These are phyloP conservation scores for Gamarada debralockiae DNA, from an alignment of 495 filamentous ascomycete genomes.

Conservation along the genomic window DNA sequence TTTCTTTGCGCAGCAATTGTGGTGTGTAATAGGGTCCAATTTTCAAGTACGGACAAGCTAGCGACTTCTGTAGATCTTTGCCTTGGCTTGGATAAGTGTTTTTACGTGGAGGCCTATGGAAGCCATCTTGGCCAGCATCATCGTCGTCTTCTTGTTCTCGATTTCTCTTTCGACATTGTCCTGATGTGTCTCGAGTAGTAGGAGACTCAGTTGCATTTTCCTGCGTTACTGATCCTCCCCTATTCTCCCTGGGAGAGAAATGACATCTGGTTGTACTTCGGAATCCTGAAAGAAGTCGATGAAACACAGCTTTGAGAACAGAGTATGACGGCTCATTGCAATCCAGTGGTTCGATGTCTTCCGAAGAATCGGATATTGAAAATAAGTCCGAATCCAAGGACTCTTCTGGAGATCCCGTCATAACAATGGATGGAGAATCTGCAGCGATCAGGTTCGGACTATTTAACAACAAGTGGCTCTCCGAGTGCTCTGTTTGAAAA, in stretches of 20 bases:
- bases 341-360: slow-evolving; percentile 1
- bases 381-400: slow-evolving; percentile 7
- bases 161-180: not conserved
- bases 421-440: too few species aligned
- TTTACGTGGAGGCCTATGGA: not conserved
- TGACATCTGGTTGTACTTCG: slow-evolving; percentile 1
- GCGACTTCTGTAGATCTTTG: slow-evolving; percentile 1
- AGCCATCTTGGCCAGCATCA: not conserved
- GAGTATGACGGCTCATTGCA: not conserved
- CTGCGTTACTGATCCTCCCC: not conserved
- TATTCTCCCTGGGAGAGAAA: not conserved
- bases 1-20: slow-evolving; percentile 26
- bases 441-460: too few species aligned
- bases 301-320: not conserved
- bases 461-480: not conserved
- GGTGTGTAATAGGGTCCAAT: slow-evolving; percentile 27
- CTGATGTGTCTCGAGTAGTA: not conserved
- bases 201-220: not conserved
- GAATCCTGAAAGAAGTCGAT: slow-evolving; percentile 4
- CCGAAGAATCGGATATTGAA: slow-evolving; percentile 8
- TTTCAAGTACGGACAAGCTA: slow-evolving; percentile 35
- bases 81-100: not conserved
- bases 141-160: not conserved
- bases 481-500: not conserved
- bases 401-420: not conserved